Base-by-base conservation (phyloP, 1,284 basidiomycete genomes). In the Moesziomyces globuligerus region DNA sequence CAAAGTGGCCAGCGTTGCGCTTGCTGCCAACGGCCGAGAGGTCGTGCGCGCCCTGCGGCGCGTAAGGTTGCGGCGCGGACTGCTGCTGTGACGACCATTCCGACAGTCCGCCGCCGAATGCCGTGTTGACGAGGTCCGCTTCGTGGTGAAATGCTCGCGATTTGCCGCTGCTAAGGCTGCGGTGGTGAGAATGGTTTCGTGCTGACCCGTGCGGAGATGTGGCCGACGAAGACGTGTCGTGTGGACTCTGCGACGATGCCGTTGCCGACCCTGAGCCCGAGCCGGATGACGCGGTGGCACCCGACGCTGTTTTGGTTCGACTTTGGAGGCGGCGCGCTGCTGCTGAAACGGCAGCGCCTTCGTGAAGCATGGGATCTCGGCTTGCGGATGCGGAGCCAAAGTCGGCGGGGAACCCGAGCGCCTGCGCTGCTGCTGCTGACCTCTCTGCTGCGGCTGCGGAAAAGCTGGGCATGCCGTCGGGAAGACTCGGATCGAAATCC, bases 401-500 rank as follows among this genome's bases (percentile, higher is more conserved):
- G 32, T 60, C 55, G 18, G 55, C 44, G 7, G 62, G 53, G 36
- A 72, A 57, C 20, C 69, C 69, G 42, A 60, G 52, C 0, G 64
- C 59, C 25, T 67, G 55, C 23, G 69, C 69, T 15, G 59, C 58
- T n/a, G 55, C 48, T n/a, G 51, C 48, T 24, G 58, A 57, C 8
- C 69, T 57, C 18, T 72, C 69, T 21, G 72, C 72, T 15, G 67
- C 62, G 13, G 74, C 76, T 3, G 73, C 72, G 7, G 75, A 74
- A 52, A 79, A 79, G 53, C 71, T 74, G 1, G 77, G 77, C 74
- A 79, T 68, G 13, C 74, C 71, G 24, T 75, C 69, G 3, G 77
- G 77, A 10, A 79, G 47, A 11, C 56, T 60, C 1, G 77, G 77
- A 37, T 79, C 74, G 54, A 79, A 79, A 39, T 79, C 74, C 70